phyloP scores from a whole-genome alignment of 352 stramenopile species.

The Phytophthora vignae region DNA sequence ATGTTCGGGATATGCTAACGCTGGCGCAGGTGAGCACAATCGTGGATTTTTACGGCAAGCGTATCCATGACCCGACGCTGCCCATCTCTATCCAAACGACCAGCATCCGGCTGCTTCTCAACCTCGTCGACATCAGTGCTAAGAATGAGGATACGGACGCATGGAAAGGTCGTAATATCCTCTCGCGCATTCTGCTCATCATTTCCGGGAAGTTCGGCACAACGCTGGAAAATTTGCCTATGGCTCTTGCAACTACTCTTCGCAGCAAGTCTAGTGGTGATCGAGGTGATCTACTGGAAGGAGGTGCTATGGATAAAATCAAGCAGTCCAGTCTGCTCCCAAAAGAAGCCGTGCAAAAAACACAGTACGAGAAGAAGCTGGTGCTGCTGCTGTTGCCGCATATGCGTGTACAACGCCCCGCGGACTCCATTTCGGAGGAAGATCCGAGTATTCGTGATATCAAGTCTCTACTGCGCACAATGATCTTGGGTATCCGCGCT shows the following conservation, averaged over 20 bases:
- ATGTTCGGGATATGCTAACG: constrained; percentile 95
- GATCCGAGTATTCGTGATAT: constrained; percentile 90
- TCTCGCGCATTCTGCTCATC: constrained; percentile 93
- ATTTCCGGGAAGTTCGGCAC: constrained; percentile 96
- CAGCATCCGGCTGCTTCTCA: constrained; percentile 95
- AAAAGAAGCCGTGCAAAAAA: constrained; percentile 59
- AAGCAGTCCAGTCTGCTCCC: constrained; percentile 80
- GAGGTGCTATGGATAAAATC: constrained; percentile 91
- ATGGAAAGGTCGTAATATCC: constrained; percentile 90
- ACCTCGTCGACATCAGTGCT: constrained; percentile 97
- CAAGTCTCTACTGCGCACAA: constrained; percentile 95
- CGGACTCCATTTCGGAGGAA: constrained; percentile 74
- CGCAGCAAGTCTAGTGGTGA: constrained; percentile 50
- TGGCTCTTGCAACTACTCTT: constrained; percentile 67
- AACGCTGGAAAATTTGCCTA: constrained; percentile 79
- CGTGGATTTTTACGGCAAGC: constrained; percentile 93
- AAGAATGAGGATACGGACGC: constrained; percentile 94
- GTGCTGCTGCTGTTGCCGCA: constrained; percentile 69
- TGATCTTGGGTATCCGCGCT: constrained; percentile 98
- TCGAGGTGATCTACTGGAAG: constrained; percentile 77
- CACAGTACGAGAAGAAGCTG: constrained; percentile 79
- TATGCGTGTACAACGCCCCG: constrained; percentile 51
- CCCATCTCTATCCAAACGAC: constrained; percentile 97
- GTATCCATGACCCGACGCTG: constrained; percentile 93
- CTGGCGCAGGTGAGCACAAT: constrained; percentile 96